Percentiles rank a stretch among this genome's conserved stretches.
phyloP scores from a whole-genome alignment of 148 eudicot genomes.

The Fagopyrum homotropicum region DNA sequence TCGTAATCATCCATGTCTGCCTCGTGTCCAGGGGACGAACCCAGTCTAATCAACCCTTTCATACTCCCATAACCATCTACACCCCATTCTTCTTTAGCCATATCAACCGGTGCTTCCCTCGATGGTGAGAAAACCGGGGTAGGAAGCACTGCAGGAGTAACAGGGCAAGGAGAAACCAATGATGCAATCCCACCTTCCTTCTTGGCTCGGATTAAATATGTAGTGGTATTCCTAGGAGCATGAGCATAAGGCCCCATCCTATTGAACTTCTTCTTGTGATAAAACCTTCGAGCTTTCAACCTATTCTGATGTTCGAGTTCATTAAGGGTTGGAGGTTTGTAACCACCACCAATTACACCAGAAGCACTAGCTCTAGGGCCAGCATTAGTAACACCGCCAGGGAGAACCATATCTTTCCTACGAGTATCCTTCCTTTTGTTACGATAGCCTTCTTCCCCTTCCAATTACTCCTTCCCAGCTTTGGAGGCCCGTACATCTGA shows the following conservation, averaged over 20 bases:
- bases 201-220: conserved; percentile 82
- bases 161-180: conserved; percentile 74
- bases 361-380: conserved; percentile 15
- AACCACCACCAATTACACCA: conserved; percentile 31
- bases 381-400: conserved; percentile 18
- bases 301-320: conserved; percentile 81
- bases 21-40: conserved; percentile 57
- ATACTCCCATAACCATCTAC: conserved; percentile 97
- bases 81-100: conserved; percentile 99
- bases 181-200: conserved; percentile 82
- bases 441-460: conserved; percentile 60
- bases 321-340: conserved; percentile 52
- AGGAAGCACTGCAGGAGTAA: conserved; percentile 83
- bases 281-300: conserved; percentile 55
- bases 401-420: conserved; percentile 23
- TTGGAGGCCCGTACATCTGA: conserved; percentile 21
- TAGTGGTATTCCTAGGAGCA: conserved; percentile 88
- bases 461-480: conserved; percentile 48
- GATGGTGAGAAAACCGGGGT: conserved; percentile 89
- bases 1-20: conserved; percentile 61
- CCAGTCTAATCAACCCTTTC: conserved; percentile 88
- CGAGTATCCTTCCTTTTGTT: conserved; percentile 44
- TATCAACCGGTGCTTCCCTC: conserved; percentile 79
- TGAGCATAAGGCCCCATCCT: conserved; percentile 66
- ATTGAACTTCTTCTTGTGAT: conserved; percentile 58